Percentiles rank a stretch among this genome's conserved stretches.
Evolutionary conservation across 306 rosid species (phyloP).

Genomic region (Canavalia ensiformis): DNA sequence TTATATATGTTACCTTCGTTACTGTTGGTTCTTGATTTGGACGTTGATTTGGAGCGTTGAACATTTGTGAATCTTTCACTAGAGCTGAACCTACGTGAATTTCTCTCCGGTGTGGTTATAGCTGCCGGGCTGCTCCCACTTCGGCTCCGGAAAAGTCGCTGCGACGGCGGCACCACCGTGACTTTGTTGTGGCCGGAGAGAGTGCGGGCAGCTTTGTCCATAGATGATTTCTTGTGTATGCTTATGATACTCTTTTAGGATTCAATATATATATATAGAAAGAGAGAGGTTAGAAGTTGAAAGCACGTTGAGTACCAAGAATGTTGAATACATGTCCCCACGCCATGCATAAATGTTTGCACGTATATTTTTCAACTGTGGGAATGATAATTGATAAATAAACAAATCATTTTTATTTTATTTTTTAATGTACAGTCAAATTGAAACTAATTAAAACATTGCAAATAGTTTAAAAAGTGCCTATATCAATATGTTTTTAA

Average conservation of each 20-base stretch:
- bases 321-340: constrained; percentile 34
- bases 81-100: constrained; percentile 41
- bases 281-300: neutral
- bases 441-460: neutral
- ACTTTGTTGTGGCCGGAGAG: constrained; percentile 40
- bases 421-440: neutral
- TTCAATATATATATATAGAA: neutral
- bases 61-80: constrained; percentile 41
- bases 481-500: neutral
- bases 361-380: constrained; percentile 1
- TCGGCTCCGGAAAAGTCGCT: constrained; percentile 60
- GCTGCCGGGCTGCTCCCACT: constrained; percentile 48
- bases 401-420: neutral
- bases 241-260: neutral
- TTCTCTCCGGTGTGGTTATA: constrained; percentile 39
- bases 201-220: constrained; percentile 45
- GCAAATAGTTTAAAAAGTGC: too few species aligned
- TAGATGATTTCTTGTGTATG: neutral
- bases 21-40: constrained; percentile 47
- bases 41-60: constrained; percentile 63
- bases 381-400: neutral
- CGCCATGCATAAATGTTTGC: constrained; percentile 27
- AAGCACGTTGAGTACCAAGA: constrained; percentile 39
- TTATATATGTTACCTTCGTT: constrained; percentile 37
- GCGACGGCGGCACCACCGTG: constrained; percentile 37